Base-by-base conservation (phyloP, 495 filamentous ascomycete genomes). In the Aspergillus cristatus region DNA sequence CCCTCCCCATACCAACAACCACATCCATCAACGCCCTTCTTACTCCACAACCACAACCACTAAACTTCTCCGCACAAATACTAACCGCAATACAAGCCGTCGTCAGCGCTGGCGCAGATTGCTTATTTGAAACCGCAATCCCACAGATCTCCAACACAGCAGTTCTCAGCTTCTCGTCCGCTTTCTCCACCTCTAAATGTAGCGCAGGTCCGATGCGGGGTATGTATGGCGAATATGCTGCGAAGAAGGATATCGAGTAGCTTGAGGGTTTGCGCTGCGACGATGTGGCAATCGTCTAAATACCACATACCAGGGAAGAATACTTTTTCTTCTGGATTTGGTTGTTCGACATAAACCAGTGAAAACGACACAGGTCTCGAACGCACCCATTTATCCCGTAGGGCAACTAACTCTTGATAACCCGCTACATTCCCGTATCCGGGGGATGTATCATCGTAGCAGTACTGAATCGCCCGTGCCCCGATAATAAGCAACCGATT, bases 301-400 rank as follows among this genome's bases (percentile, higher is more conserved):
- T 54, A 58, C 51, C 61, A 62, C 7, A 55, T 28, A 15, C 54
- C 47, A 2, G 64, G 62, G 26, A 59, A 66, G 2, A 58, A 16
- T 14, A 51, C 40, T 6, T 32, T 40, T 8, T 41, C 24, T 3
- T 14, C 14, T n/a, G 1, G 32, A 8, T 49, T 28, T 2, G 48
- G 34, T 0, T 32, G 20, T 15, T 35, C 28, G 25, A 36, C 52
- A 15, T 47, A 43, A 5, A 51, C 34, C 7, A 53, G 44, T 11
- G 42, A 32, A 39, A 53, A 49, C 31, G 47, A 32, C 12, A 22
- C 51, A 31, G 28, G 22, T 24, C 28, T 24, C 32, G 16, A 29
- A 11, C 11, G 13, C 13, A 5, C 4, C 41, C 38, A 33, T 24
- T 38, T 26, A 40, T 33, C 11, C 36, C 28, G 11, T 32, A 25